phyloP scores from a whole-genome alignment of 2,329 filamentous ascomycete species.

The Scedosporium dehoogii region DNA sequence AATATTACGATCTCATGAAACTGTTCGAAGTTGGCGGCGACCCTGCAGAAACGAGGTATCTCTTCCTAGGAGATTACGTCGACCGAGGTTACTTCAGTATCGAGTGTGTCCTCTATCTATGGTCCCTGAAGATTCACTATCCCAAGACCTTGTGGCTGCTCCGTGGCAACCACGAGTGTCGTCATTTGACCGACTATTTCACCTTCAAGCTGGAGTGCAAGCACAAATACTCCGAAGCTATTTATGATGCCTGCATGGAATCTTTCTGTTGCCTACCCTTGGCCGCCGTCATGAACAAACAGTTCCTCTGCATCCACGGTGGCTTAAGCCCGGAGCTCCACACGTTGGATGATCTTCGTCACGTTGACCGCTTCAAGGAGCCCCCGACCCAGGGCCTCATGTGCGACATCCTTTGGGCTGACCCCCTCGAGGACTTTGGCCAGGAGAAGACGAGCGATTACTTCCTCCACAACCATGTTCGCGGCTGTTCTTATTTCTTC shows the following conservation, averaged over 20 bases:
- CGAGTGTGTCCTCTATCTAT: conserved; percentile 96
- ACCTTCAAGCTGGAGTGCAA: conserved; percentile 99
- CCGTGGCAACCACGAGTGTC: conserved; percentile 95
- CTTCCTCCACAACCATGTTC: conserved; percentile 96
- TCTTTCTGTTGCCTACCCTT: conserved; percentile 91
- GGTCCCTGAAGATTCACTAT: conserved; percentile 98
- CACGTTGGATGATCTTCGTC: conserved; percentile 83
- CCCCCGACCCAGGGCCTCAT: conserved; percentile 95
- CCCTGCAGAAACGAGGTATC: conserved; percentile 88
- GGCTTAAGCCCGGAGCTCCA: conserved; percentile 93
- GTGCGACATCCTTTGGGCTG: conserved; percentile 99
- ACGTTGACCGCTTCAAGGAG: conserved; percentile 97
- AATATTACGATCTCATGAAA: conserved; percentile 99
- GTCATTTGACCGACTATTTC: conserved; percentile 98
- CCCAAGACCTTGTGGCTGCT: conserved; percentile 95
- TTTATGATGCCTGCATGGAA: conserved; percentile 98
- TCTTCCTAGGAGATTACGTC: conserved; percentile 96
- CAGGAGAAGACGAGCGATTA: conserved; percentile 98
- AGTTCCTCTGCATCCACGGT: conserved; percentile 97
- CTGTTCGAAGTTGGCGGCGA: conserved; percentile 97
- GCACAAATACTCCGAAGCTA: conserved; percentile 94
- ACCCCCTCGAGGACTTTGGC: conserved; percentile 95
- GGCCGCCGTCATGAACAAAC: conserved; percentile 99
- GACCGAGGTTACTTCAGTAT: conserved; percentile 98
- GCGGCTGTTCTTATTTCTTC: conserved; percentile 98